A percentile compares a stretch with the other conserved stretches of the same genome.
phyloP scores from a whole-genome alignment of 225 moss, liverwort and hornwort species.

The Marchantia paleacea region DNA sequence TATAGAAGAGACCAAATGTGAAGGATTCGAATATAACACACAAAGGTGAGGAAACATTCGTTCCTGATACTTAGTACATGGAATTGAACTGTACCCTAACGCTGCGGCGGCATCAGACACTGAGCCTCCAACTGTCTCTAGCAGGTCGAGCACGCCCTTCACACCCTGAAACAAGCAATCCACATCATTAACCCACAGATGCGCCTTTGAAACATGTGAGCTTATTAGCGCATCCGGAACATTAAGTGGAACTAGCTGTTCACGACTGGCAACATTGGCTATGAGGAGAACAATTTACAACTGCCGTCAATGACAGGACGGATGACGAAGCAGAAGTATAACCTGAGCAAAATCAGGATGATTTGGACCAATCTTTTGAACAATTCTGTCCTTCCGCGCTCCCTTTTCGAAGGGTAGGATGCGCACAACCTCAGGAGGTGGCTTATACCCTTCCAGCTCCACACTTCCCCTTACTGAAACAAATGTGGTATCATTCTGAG shows the following conservation, averaged over 20 bases:
- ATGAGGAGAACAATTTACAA: not conserved
- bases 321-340: not conserved
- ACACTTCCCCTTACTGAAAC: conserved; percentile 70
- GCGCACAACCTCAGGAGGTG: conserved; percentile 70
- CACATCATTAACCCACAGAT: not conserved
- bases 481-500: not conserved
- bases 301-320: too few species aligned
- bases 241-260: not conserved
- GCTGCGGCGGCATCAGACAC: conserved; percentile 69
- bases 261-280: not conserved
- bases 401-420: conserved; percentile 62
- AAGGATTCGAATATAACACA: not conserved
- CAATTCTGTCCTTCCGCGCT: conserved; percentile 52
- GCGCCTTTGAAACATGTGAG: not conserved
- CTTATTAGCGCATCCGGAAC: not conserved
- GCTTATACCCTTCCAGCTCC: conserved; percentile 61
- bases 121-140: conserved; percentile 68
- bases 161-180: conserved; percentile 52
- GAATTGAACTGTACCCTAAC: conserved; percentile 51
- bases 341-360: conserved; percentile 79
- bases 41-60: not conserved
- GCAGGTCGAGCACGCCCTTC: conserved; percentile 77
- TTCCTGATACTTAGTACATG: not conserved
- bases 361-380: conserved; percentile 78
- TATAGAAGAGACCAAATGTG: not conserved